These are phyloP conservation scores for Eutrema heterophyllum DNA, from an alignment of 345 rosid genomes.

Conservation along the genomic window DNA sequence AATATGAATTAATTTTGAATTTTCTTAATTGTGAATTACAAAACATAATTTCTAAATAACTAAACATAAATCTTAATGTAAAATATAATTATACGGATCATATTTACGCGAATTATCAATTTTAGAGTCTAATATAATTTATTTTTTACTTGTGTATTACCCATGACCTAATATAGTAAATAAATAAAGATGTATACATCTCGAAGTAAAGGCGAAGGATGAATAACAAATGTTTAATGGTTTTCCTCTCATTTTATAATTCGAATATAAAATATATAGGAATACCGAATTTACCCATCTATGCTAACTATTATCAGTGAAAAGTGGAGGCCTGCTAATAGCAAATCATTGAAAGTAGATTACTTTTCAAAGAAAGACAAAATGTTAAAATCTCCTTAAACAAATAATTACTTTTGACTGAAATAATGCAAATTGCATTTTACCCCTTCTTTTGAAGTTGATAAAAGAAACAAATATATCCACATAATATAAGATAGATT, in stretches of 20 bases:
- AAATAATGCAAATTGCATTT: slow-evolving; percentile 9
- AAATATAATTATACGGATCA: too few species aligned
- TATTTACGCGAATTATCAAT: too few species aligned
- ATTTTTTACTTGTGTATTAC: too few species aligned
- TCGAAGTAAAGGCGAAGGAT: background rate
- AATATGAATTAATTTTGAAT: too few species aligned
- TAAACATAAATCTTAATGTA: too few species aligned
- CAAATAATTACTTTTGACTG: slow-evolving; percentile 25
- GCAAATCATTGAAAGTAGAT: slow-evolving; percentile 19
- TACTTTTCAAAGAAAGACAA: slow-evolving; percentile 27
- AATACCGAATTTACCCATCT: slow-evolving; percentile 1
- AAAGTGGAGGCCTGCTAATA: slow-evolving; percentile 31
- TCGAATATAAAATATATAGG: background rate
- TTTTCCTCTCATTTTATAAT: background rate
- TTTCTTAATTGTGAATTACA: too few species aligned
- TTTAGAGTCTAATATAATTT: too few species aligned
- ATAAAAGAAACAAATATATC: slow-evolving; percentile 6
- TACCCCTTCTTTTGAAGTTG: slow-evolving; percentile 4
- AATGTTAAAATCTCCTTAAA: slow-evolving; percentile 13
- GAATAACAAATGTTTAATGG: background rate
- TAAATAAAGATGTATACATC: background rate
- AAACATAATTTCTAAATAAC: too few species aligned
- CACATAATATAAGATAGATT: background rate
- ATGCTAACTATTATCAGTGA: background rate
- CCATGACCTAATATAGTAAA: background rate